Evolutionary conservation across 2,329 filamentous ascomycete species (phyloP).

Genomic region (Cladosporium sp.): DNA sequence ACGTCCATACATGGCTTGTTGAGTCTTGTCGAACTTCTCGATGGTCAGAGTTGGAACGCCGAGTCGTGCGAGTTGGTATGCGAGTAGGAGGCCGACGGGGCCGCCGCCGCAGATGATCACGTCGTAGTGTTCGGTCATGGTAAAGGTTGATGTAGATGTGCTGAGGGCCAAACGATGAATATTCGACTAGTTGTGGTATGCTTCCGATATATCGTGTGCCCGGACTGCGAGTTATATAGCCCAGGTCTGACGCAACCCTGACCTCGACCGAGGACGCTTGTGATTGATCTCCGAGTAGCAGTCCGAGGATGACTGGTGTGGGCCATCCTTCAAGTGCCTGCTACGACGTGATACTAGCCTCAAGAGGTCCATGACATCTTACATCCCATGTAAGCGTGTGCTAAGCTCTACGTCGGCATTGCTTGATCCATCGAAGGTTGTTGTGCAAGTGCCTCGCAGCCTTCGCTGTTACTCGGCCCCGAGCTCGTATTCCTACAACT

Average conservation of each 20-base stretch:
- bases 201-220: too few species aligned
- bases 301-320: not conserved
- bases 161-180: not conserved
- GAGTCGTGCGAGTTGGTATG: conserved; percentile 48
- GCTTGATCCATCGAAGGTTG: not conserved
- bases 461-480: not conserved
- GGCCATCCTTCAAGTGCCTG: not conserved
- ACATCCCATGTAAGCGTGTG: not conserved
- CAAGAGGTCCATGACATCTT: not conserved
- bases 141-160: not conserved
- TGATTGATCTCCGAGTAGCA: not conserved
- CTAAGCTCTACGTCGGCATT: not conserved
- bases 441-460: not conserved
- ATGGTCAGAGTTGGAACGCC: conserved; percentile 48
- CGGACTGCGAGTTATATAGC: not conserved
- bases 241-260: not conserved
- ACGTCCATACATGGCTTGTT: conserved; percentile 54
- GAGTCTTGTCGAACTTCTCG: conserved; percentile 51
- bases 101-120: conserved; percentile 24
- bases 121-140: not conserved
- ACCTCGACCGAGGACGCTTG: not conserved
- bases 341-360: too few species aligned
- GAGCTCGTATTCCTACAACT: not conserved
- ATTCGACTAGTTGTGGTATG: not conserved
- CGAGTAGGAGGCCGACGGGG: conserved; percentile 41